Percentiles rank a stretch among this genome's conserved stretches.
These are phyloP conservation scores for Astragalus membranaceus DNA, from an alignment of 306 rosid genomes.

Conservation along the genomic window DNA sequence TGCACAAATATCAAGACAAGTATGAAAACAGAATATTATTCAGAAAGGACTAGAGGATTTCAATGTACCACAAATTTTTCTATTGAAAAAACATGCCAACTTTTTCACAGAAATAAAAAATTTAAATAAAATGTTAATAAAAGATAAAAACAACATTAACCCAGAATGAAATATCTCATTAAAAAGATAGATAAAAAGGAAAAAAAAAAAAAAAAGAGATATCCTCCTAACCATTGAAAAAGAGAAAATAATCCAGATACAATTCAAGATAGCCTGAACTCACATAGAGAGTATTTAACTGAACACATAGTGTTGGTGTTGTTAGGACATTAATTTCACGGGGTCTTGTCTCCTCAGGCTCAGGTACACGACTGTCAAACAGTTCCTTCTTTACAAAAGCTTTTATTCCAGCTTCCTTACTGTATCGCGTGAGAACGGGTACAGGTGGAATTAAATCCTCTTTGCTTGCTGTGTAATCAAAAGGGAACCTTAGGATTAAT, in stretches of 20 bases:
- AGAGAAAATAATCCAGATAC: slow-evolving; percentile 8
- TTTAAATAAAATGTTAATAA: neutral
- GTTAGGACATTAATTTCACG: slow-evolving; percentile 65
- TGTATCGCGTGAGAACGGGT: slow-evolving; percentile 89
- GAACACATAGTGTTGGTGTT: slow-evolving; percentile 85
- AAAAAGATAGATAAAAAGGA: neutral
- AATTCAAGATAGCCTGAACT: slow-evolving; percentile 37
- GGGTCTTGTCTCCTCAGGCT: slow-evolving; percentile 73
- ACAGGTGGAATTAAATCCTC: slow-evolving; percentile 88
- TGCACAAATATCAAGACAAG: neutral
- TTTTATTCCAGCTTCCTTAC: slow-evolving; percentile 86
- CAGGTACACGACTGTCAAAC: slow-evolving; percentile 80
- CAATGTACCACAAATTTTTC: neutral
- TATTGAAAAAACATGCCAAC: neutral
- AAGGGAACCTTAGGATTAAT: slow-evolving; percentile 18
- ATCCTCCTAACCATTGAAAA: neutral
- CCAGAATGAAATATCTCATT: neutral
- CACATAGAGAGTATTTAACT: slow-evolving; percentile 84
- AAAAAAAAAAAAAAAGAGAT: too few relatives aligned
- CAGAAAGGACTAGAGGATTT: neutral
- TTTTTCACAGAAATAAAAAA: neutral
- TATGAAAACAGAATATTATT: neutral
- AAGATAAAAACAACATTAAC: slow-evolving; percentile 2
- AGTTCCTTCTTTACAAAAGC: slow-evolving; percentile 97
- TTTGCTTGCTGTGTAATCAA: slow-evolving; percentile 67